Conservation (phyloP, 1,139 yeast species). For the Candida labiduridarum region DNA sequence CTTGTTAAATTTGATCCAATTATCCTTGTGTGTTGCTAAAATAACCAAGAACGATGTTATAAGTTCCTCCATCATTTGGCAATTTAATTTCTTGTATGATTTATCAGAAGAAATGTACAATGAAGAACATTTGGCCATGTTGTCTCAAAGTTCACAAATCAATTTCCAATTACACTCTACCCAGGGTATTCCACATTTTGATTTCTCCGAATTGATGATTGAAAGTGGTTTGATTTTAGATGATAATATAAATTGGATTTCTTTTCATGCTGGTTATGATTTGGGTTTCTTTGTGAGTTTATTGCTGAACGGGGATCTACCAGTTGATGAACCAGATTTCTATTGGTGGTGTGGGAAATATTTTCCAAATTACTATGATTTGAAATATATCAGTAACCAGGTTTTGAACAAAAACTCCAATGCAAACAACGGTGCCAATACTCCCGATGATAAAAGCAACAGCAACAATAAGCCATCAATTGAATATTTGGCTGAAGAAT, state of each 20-base stretch:
- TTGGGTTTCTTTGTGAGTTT: conserved; percentile 85
- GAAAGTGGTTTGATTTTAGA: conserved; percentile 85
- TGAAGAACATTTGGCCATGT: conserved; percentile 71
- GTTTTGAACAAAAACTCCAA: conserved; percentile 29
- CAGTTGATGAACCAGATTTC: conserved; percentile 80
- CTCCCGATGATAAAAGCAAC: conserved; percentile 19
- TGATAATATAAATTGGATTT: conserved; percentile 78
- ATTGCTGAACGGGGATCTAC: conserved; percentile 75
- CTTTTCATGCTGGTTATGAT: conserved; percentile 95
- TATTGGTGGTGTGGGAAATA: conserved; percentile 69
- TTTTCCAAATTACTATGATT: conserved; percentile 84
- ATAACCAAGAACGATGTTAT: conserved; percentile 61
- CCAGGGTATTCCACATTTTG: conserved; percentile 77
- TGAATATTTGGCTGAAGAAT: conserved; percentile 58
- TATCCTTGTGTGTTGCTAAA: conserved; percentile 85
- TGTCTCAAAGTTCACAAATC: conserved; percentile 77
- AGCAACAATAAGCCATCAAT: conserved; percentile 44
- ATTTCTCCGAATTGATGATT: conserved; percentile 81
- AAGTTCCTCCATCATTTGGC: conserved; percentile 81
- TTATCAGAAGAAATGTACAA: conserved; percentile 77
- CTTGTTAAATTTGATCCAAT: conserved; percentile 79
- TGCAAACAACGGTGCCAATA: conserved; percentile 1
- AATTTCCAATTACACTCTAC: conserved; percentile 76
- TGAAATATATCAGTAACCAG: conserved; percentile 73
- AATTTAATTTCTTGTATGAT: conserved; percentile 87